phyloP scores from a whole-genome alignment of 179 eudicot species.

The Patellifolia procumbens region DNA sequence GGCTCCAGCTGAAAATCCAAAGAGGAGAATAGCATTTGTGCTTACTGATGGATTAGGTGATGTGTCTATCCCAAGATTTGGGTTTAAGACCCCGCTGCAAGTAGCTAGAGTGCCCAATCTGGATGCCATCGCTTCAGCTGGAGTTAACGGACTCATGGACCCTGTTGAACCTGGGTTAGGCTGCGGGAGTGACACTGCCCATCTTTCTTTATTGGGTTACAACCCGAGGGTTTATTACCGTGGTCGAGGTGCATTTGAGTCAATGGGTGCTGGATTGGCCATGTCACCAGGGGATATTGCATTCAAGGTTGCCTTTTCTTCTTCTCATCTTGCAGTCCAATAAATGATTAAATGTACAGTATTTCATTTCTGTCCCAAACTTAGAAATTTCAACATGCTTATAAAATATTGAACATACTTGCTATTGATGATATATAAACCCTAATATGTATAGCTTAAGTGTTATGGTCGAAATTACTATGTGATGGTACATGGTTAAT shows the following conservation, averaged over 20 bases:
- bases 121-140: constrained; percentile 93
- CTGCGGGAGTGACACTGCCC: constrained; percentile 99
- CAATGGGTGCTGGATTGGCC: constrained; percentile 99
- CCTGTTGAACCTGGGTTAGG: constrained; percentile 97
- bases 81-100: constrained; percentile 72
- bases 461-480: not conserved
- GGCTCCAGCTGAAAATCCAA: constrained; percentile 45
- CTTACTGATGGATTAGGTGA: constrained; percentile 91
- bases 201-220: constrained; percentile 92
- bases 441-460: not conserved
- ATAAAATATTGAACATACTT: not conserved
- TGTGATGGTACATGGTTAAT: not conserved
- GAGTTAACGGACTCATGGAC: constrained; percentile 96
- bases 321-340: not conserved
- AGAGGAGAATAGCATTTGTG: constrained; percentile 83
- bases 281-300: constrained; percentile 99
- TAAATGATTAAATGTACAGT: too few relatives aligned
- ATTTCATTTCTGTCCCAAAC: not conserved
- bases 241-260: constrained; percentile 98
- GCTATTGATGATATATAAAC: not conserved
- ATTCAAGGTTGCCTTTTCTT: constrained; percentile 58
- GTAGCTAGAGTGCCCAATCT: constrained; percentile 67
- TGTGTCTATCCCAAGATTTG: constrained; percentile 80
- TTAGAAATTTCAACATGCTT: not conserved
- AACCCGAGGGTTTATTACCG: constrained; percentile 95